A percentile compares a stretch with the other conserved stretches of the same genome.
These are phyloP conservation scores for Neurospora sp. DNA, from an alignment of 495 filamentous ascomycete species.

Conservation along the genomic window DNA sequence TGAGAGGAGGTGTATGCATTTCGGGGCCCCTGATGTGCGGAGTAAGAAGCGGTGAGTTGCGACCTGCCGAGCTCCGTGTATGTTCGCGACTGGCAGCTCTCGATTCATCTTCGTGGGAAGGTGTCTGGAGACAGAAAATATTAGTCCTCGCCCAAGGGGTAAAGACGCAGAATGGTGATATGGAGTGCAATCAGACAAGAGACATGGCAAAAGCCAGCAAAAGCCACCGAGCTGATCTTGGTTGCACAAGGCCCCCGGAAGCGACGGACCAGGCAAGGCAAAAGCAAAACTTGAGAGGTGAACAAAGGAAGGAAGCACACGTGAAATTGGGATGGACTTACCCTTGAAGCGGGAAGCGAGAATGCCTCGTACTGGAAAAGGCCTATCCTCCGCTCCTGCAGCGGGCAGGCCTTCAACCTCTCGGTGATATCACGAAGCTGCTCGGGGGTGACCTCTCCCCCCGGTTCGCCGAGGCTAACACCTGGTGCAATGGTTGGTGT, in stretches of 20 bases:
- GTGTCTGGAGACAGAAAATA: slow-evolving; percentile 23
- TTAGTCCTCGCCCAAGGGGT: background rate
- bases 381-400: slow-evolving; percentile 73
- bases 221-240: background rate
- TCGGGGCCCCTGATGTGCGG: slow-evolving; percentile 40
- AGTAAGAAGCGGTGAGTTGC: slow-evolving; percentile 32
- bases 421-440: slow-evolving; percentile 63
- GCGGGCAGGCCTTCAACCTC: slow-evolving; percentile 57
- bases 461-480: slow-evolving; percentile 19
- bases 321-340: slow-evolving; percentile 35
- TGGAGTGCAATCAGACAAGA: background rate
- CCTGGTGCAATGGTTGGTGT: slow-evolving; percentile 14
- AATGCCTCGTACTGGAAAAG: slow-evolving; percentile 81
- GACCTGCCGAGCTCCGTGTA: slow-evolving; percentile 26
- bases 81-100: slow-evolving; percentile 23
- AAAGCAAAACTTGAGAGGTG: background rate
- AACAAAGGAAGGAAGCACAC: slow-evolving; percentile 1
- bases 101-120: slow-evolving; percentile 33
- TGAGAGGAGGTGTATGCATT: slow-evolving; percentile 82
- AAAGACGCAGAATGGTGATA: background rate
- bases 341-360: slow-evolving; percentile 76
- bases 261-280: background rate
- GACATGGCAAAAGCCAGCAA: background rate
- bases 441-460: slow-evolving; percentile 39
- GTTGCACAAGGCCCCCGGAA: background rate